Percentiles rank a stretch among this genome's conserved stretches.
Evolutionary conservation across 768 basidiomycete genomes (phyloP).

Genomic region (Suillus spraguei): DNA sequence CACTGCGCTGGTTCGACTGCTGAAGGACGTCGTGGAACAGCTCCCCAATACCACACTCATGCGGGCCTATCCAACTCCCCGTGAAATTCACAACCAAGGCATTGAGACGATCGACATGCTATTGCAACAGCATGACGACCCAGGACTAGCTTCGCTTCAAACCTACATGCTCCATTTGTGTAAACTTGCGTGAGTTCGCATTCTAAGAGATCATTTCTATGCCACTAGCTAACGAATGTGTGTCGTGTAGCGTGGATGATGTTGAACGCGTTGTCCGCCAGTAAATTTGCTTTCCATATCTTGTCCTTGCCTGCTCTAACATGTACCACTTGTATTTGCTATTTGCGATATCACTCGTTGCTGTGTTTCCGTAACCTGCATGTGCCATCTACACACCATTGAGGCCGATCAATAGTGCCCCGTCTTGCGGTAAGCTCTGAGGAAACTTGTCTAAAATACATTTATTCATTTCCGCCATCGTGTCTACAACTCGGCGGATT

Average conservation of each 20-base stretch:
- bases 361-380: background rate
- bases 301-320: background rate
- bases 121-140: background rate
- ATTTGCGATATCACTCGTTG: background rate
- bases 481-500: background rate
- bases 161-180: background rate
- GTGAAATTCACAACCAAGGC: background rate
- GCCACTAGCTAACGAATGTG: background rate
- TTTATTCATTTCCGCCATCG: background rate
- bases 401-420: too few species aligned
- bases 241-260: background rate
- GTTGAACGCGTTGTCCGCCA: background rate
- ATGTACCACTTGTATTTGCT: slow-evolving; percentile 1
- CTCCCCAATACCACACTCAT: background rate
- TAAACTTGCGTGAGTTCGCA: background rate
- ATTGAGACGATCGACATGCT: background rate
- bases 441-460: background rate
- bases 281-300: background rate
- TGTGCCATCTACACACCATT: background rate
- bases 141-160: background rate
- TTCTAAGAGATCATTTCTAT: background rate
- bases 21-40: too few species aligned
- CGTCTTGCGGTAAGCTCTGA: background rate
- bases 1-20: too few species aligned
- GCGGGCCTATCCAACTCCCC: background rate